Percentiles rank a stretch among this genome's conserved stretches.
Evolutionary conservation across 73 alveolate species (phyloP).

Genomic region (Paramecium biaurelia): DNA sequence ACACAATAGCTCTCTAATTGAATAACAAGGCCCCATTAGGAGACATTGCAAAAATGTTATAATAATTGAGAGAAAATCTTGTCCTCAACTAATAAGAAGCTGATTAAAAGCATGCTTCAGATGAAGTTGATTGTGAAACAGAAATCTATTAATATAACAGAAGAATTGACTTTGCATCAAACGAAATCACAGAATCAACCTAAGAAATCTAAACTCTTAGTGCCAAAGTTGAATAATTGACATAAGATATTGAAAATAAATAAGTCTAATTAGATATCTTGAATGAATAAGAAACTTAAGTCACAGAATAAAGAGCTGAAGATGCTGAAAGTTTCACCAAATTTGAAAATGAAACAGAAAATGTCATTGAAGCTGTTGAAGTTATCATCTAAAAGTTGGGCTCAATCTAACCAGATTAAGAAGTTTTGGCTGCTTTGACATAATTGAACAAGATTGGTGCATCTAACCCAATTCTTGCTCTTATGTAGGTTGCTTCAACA

Average conservation of each 20-base stretch:
- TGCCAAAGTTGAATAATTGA: constrained; percentile 11
- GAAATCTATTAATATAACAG: constrained; percentile 50
- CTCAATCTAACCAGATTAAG: constrained; percentile 45
- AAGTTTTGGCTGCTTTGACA: constrained; percentile 51
- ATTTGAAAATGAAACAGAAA: constrained; percentile 53
- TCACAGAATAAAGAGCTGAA: constrained; percentile 64
- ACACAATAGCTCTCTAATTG: constrained; percentile 62
- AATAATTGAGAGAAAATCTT: constrained; percentile 58
- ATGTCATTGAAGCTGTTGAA: constrained; percentile 54
- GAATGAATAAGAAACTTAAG: constrained; percentile 52
- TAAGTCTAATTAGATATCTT: constrained; percentile 34
- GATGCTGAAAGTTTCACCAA: constrained; percentile 32
- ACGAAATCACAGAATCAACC: constrained; percentile 51
- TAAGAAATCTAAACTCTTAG: constrained; percentile 51
- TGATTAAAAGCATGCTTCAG: constrained; percentile 48
- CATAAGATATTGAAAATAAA: constrained; percentile 29
- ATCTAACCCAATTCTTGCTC: constrained; percentile 54
- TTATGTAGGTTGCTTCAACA: constrained; percentile 64
- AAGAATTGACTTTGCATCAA: constrained; percentile 55
- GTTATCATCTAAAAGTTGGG: constrained; percentile 38
- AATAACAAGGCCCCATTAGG: constrained; percentile 64
- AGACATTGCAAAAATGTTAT: constrained; percentile 58
- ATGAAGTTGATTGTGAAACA: constrained; percentile 54
- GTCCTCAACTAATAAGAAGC: constrained; percentile 57
- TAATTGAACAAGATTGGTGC: constrained; percentile 58